phyloP scores from a whole-genome alignment of 805 yeast species.

The Priceomyces haplophilus region DNA sequence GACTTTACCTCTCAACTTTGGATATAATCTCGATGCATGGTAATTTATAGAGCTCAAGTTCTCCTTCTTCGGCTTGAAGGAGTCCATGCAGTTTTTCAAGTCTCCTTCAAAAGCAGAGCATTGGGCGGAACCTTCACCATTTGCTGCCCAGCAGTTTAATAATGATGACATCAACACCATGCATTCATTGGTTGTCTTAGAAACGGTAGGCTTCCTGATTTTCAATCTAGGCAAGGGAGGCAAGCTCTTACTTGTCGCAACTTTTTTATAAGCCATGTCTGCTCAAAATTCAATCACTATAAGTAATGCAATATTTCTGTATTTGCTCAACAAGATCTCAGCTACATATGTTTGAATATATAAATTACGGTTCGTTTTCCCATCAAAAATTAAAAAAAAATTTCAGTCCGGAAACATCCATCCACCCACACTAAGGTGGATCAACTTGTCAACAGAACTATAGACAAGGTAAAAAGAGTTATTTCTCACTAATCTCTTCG shows the following conservation, averaged over 20 bases:
- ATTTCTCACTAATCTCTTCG: conserved; percentile 4
- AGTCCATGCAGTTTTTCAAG: conserved; percentile 71
- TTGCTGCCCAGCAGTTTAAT: conserved; percentile 94
- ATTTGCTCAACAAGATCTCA: no score
- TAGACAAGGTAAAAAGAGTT: background rate
- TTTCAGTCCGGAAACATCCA: background rate
- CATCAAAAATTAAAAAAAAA: background rate
- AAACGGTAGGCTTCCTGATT: conserved; percentile 61
- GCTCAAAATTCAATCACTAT: conserved; percentile 1
- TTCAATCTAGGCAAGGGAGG: conserved; percentile 76
- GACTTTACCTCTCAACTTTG: conserved; percentile 48
- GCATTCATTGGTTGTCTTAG: conserved; percentile 66
- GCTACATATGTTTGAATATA: no score
- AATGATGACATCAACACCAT: conserved; percentile 78
- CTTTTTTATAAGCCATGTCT: conserved; percentile 42
- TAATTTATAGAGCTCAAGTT: conserved; percentile 48
- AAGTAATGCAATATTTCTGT: conserved; percentile 2
- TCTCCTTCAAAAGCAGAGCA: conserved; percentile 68
- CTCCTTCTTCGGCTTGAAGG: conserved; percentile 37
- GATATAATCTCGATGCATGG: conserved; percentile 55
- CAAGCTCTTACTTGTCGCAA: conserved; percentile 38
- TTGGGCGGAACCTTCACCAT: conserved; percentile 72
- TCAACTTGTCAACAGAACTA: no score
- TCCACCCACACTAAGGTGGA: background rate
- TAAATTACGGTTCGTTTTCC: background rate